These are phyloP conservation scores for Suillus discolor DNA, from an alignment of 768 basidiomycete species.

Conservation along the genomic window DNA sequence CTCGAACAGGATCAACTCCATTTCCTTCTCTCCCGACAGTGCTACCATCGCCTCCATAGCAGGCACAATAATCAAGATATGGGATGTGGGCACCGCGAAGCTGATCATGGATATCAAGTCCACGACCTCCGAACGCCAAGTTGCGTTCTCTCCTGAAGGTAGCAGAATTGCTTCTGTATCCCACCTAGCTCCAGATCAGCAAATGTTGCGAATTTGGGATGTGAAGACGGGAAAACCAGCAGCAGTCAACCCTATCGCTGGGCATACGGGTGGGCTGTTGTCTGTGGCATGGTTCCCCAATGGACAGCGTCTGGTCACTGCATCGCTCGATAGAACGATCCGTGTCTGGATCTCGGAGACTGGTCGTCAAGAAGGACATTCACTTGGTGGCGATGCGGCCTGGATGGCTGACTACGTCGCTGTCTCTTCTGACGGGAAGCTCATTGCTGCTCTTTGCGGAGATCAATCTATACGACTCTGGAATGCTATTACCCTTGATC, in stretches of 20 bases:
- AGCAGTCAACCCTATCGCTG: not conserved
- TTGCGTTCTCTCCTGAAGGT: not conserved
- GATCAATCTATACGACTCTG: not conserved
- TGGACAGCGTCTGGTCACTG: not conserved
- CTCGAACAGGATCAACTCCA: not conserved
- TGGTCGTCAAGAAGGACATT: not conserved
- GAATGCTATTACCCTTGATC: not conserved
- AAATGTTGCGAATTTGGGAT: not conserved
- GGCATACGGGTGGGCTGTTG: not conserved
- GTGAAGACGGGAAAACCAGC: not conserved
- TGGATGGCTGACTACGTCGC: not conserved
- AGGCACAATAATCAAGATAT: not conserved
- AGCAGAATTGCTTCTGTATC: not conserved
- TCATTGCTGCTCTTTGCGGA: not conserved
- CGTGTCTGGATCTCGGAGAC: not conserved
- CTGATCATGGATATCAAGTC: not conserved
- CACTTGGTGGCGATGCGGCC: not conserved
- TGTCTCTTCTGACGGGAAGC: not conserved
- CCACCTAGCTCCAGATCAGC: not conserved
- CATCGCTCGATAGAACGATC: not conserved
- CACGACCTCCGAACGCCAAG: not conserved
- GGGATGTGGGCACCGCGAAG: not conserved
- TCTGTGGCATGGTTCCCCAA: constrained; percentile 1
- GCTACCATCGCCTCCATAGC: not conserved
- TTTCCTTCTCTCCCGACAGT: not conserved